Conservation (phyloP, 2,329 filamentous ascomycete species). For the Penicillium sp. region DNA sequence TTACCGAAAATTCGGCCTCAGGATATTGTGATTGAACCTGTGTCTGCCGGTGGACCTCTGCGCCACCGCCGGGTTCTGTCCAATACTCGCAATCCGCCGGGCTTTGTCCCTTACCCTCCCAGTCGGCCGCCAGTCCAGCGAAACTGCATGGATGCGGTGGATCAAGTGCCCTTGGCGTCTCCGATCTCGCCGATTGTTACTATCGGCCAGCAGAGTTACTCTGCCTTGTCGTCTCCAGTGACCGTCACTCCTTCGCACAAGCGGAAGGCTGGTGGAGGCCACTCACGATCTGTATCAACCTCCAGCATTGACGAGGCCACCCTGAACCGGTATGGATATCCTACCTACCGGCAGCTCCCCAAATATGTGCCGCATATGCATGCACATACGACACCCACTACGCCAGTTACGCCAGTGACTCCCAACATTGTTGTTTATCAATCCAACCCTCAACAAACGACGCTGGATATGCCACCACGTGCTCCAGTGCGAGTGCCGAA, state of each 20-base stretch:
- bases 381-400: slow-evolving; percentile 41
- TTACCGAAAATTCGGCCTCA: slow-evolving; percentile 83
- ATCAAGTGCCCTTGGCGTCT: slow-evolving; percentile 46
- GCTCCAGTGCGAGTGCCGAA: slow-evolving; percentile 43
- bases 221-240: slow-evolving; percentile 64
- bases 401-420: slow-evolving; percentile 41
- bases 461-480: slow-evolving; percentile 40
- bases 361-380: slow-evolving; percentile 50
- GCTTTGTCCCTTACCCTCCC: slow-evolving; percentile 52
- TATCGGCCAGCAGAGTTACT: slow-evolving; percentile 30
- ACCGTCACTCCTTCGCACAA: slow-evolving; percentile 49
- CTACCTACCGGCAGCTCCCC: slow-evolving; percentile 77
- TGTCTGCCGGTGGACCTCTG: slow-evolving; percentile 51
- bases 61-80: slow-evolving; percentile 54
- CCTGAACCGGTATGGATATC: slow-evolving; percentile 71
- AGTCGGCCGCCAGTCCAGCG: slow-evolving; percentile 46
- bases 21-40: slow-evolving; percentile 70
- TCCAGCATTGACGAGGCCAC: slow-evolving; percentile 65
- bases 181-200: slow-evolving; percentile 45
- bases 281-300: slow-evolving; percentile 62
- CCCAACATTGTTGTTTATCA: slow-evolving; percentile 39
- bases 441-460: slow-evolving; percentile 30
- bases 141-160: slow-evolving; percentile 46
- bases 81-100: slow-evolving; percentile 53
- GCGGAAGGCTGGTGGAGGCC: slow-evolving; percentile 39